Evolutionary conservation across 345 rosid species (phyloP).

Genomic region (Eucalyptus regnans): DNA sequence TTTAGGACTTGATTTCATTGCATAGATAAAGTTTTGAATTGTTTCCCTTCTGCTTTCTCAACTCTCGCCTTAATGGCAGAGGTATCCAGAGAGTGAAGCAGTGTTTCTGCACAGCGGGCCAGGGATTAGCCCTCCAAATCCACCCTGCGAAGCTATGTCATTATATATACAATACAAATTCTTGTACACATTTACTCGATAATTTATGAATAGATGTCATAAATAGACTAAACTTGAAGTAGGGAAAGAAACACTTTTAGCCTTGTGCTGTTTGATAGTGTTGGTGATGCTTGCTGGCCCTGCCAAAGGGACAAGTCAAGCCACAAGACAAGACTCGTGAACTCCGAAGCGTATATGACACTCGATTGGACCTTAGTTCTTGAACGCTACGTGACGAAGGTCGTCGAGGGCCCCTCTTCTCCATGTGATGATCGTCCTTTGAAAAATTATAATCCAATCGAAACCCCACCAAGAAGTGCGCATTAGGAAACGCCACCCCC

Average conservation of each 20-base stretch:
- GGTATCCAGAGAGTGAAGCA: background rate
- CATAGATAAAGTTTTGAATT: accelerated
- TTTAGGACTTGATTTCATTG: background rate
- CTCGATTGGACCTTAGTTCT: background rate
- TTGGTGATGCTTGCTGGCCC: background rate
- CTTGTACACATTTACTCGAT: background rate
- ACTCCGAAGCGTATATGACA: background rate
- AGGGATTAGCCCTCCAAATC: background rate
- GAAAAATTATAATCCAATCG: background rate
- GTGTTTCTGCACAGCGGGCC: background rate
- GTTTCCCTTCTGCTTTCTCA: background rate
- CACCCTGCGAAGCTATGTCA: background rate
- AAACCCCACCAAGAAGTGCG: background rate
- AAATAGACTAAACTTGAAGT: background rate
- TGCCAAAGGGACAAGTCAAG: background rate
- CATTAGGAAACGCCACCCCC: background rate
- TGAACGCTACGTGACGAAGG: background rate
- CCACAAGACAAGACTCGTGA: background rate
- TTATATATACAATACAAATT: background rate
- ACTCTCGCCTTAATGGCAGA: background rate
- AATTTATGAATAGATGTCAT: background rate
- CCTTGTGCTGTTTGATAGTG: background rate
- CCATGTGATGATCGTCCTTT: background rate
- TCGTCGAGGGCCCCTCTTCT: background rate
- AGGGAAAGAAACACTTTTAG: background rate